Percentiles rank a stretch among this genome's conserved stretches.
phyloP scores from a whole-genome alignment of 2,329 filamentous ascomycete species.

The Botrytis hyacinthi region DNA sequence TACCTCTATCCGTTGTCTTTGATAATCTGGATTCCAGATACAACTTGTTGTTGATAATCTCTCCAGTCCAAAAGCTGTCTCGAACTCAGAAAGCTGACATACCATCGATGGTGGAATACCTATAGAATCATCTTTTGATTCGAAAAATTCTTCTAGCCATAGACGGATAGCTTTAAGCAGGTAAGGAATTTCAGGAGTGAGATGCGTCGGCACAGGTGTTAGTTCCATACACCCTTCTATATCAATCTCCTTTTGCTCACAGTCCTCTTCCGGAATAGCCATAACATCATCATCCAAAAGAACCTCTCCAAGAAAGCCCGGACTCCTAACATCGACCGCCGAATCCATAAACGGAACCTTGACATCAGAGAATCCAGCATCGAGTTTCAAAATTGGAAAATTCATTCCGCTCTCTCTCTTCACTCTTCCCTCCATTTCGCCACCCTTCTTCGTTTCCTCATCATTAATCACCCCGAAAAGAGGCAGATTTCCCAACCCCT shows the following conservation, averaged over 20 bases:
- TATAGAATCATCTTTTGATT: neutral
- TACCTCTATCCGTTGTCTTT: conserved; percentile 21
- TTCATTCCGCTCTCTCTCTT: neutral
- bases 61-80: neutral
- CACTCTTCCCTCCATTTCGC: neutral
- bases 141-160: conserved; percentile 2
- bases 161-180: conserved; percentile 11
- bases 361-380: neutral
- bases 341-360: conserved; percentile 8
- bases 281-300: conserved; percentile 12
- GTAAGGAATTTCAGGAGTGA: neutral
- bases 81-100: neutral
- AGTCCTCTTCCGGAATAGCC: neutral
- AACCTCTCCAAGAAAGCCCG: neutral
- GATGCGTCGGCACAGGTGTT: neutral
- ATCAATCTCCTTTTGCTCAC: neutral
- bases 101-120: neutral
- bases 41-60: conserved; percentile 20
- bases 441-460: neutral
- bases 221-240: conserved; percentile 5
- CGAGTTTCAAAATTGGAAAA: neutral
- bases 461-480: neutral
- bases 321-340: neutral
- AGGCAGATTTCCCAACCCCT: neutral
- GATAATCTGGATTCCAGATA: conserved; percentile 26